Evolutionary conservation across 352 stramenopile species (phyloP).

Genomic region (Globisporangium parvum): DNA sequence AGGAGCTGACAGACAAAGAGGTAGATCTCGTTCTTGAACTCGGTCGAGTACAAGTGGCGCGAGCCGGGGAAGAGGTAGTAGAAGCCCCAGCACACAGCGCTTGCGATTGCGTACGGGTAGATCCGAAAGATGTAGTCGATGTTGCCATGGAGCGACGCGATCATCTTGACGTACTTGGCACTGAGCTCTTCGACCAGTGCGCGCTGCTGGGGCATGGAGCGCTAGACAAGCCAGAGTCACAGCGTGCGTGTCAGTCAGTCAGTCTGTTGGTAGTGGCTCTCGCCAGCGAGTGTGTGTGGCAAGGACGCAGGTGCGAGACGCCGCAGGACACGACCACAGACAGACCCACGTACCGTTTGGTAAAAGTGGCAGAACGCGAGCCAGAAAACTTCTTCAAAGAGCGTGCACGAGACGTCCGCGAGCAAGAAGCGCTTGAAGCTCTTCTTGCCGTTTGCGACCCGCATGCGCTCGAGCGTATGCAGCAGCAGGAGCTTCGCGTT

Average conservation of each 20-base stretch:
- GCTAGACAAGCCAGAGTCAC: conserved; percentile 14
- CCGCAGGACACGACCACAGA: not conserved
- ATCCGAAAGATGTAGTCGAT: conserved; percentile 86
- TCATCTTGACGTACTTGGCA: conserved; percentile 76
- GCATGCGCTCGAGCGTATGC: conserved; percentile 81
- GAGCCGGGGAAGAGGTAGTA: conserved; percentile 87
- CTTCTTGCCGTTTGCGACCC: conserved; percentile 59
- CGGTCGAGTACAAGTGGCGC: conserved; percentile 72
- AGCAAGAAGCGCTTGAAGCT: conserved; percentile 84
- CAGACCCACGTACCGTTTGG: conserved; percentile 42
- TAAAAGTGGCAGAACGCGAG: conserved; percentile 87
- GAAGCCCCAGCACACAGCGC: conserved; percentile 77
- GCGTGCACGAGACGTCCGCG: conserved; percentile 60
- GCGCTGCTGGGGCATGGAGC: conserved; percentile 54
- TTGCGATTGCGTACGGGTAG: conserved; percentile 84
- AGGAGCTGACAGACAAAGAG: conserved; percentile 71
- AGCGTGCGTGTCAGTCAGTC: not conserved
- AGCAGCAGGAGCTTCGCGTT: conserved; percentile 81
- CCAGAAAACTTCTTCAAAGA: conserved; percentile 89
- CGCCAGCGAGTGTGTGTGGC: too few relatives aligned
- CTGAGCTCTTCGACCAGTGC: conserved; percentile 66
- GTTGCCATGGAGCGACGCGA: conserved; percentile 56
- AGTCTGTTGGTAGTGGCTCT: too few relatives aligned
- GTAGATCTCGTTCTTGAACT: conserved; percentile 80
- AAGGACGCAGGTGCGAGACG: too few relatives aligned